Conservation (phyloP, 306 rosid genomes). For the Echinosophora koreensis region DNA sequence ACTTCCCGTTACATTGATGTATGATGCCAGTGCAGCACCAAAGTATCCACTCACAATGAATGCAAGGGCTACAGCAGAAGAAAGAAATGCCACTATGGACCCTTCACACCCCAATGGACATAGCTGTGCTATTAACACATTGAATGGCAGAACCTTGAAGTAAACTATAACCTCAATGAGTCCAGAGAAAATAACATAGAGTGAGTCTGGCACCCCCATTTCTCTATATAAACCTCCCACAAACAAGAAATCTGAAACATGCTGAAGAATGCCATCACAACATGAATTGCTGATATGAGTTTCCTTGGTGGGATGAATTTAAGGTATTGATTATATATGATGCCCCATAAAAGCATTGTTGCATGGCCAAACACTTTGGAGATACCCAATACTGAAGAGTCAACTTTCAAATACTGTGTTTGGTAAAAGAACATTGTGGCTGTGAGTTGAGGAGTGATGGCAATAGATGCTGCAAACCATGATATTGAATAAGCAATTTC, state of each 20-base stretch:
- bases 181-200: slow-evolving; percentile 85
- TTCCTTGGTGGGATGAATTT: slow-evolving; percentile 75
- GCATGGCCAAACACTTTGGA: slow-evolving; percentile 93
- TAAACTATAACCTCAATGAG: slow-evolving; percentile 75
- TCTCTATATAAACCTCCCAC: slow-evolving; percentile 69
- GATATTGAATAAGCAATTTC: slow-evolving; percentile 70
- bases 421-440: slow-evolving; percentile 98
- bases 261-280: slow-evolving; percentile 70
- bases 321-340: slow-evolving; percentile 64
- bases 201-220: slow-evolving; percentile 71
- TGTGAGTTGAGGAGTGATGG: slow-evolving; percentile 79
- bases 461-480: slow-evolving; percentile 90
- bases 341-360: slow-evolving; percentile 85
- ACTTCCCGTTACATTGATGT: slow-evolving; percentile 62
- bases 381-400: slow-evolving; percentile 72
- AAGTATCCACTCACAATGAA: slow-evolving; percentile 85
- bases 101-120: slow-evolving; percentile 96
- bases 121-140: slow-evolving; percentile 70
- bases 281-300: slow-evolving; percentile 74
- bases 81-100: slow-evolving; percentile 88
- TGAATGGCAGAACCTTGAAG: slow-evolving; percentile 84
- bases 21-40: slow-evolving; percentile 83
- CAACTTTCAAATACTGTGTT: slow-evolving; percentile 69
- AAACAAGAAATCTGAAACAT: slow-evolving; percentile 83
- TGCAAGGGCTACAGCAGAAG: slow-evolving; percentile 76